phyloP scores from a whole-genome alignment of 768 basidiomycete genomes.

The Kwoniella botswanensis region DNA sequence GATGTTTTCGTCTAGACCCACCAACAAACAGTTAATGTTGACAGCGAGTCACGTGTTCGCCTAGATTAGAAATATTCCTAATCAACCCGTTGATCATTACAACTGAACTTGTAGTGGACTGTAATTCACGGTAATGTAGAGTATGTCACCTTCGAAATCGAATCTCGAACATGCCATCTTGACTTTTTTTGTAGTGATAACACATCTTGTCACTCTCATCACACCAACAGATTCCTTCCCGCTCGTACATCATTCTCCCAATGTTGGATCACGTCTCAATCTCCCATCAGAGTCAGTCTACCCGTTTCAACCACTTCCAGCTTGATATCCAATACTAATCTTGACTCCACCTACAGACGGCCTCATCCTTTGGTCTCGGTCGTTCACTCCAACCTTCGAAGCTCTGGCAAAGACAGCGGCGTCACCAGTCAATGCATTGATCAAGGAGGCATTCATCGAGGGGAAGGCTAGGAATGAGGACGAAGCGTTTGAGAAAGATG shows the following conservation, averaged over 20 bases:
- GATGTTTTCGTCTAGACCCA: no score
- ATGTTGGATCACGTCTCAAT: constrained; percentile 98
- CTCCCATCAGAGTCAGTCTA: constrained; percentile 77
- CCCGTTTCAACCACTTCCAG: background rate
- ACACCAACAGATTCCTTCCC: no score
- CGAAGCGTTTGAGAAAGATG: constrained; percentile 88
- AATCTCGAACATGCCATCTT: no score
- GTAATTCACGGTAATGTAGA: no score
- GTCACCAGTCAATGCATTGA: constrained; percentile 85
- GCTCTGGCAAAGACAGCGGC: constrained; percentile 71
- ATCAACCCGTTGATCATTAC: no score
- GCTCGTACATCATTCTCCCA: background rate
- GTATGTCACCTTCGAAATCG: no score
- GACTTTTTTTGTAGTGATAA: no score
- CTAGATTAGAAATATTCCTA: no score
- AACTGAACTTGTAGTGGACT: no score
- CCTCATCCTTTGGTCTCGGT: constrained; percentile 89
- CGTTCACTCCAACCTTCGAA: constrained; percentile 86
- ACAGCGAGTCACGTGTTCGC: no score
- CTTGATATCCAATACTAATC: background rate
- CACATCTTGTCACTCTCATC: no score
- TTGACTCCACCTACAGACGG: constrained; percentile 66
- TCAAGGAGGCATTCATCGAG: constrained; percentile 89
- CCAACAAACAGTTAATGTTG: no score
- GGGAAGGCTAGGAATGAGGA: constrained; percentile 66